Conservation (phyloP, 2,329 filamentous ascomycete species). For the Cladobotryum protrusum region DNA sequence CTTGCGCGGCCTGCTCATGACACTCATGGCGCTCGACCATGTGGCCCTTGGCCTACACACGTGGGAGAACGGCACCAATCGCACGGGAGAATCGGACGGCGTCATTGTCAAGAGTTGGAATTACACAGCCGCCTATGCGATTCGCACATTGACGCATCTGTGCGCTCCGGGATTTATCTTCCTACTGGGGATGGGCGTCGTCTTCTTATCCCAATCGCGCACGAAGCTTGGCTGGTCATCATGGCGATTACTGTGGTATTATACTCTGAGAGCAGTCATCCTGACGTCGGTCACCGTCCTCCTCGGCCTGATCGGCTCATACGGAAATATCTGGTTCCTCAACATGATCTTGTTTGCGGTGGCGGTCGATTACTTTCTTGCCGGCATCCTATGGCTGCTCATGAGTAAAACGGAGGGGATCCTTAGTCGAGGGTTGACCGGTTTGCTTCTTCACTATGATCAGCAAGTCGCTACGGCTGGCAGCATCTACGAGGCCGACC, state of each 20-base stretch:
- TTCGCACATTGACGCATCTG: slow-evolving; percentile 38
- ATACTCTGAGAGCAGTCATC: slow-evolving; percentile 30
- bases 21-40: slow-evolving; percentile 40
- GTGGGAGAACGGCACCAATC: slow-evolving; percentile 36
- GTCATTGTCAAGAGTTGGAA: slow-evolving; percentile 32
- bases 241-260: slow-evolving; percentile 30
- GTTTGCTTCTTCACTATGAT: not conserved
- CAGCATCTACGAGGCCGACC: slow-evolving; percentile 8
- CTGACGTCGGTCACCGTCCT: slow-evolving; percentile 28
- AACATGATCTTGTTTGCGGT: slow-evolving; percentile 40
- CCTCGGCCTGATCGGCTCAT: slow-evolving; percentile 27
- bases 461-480: slow-evolving; percentile 4
- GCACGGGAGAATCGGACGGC: slow-evolving; percentile 31
- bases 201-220: slow-evolving; percentile 39
- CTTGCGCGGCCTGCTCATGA: slow-evolving; percentile 39
- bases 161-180: slow-evolving; percentile 42
- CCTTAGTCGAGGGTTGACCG: slow-evolving; percentile 22
- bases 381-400: slow-evolving; percentile 35
- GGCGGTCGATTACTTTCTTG: slow-evolving; percentile 39
- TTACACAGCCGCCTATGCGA: slow-evolving; percentile 28
- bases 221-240: slow-evolving; percentile 33
- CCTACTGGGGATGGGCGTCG: slow-evolving; percentile 40
- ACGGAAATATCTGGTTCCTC: slow-evolving; percentile 34
- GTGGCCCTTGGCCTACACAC: slow-evolving; percentile 31
- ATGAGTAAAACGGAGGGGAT: slow-evolving; percentile 29